phyloP scores from a whole-genome alignment of 805 yeast genomes.

The Sugiyamaella marilandica region DNA sequence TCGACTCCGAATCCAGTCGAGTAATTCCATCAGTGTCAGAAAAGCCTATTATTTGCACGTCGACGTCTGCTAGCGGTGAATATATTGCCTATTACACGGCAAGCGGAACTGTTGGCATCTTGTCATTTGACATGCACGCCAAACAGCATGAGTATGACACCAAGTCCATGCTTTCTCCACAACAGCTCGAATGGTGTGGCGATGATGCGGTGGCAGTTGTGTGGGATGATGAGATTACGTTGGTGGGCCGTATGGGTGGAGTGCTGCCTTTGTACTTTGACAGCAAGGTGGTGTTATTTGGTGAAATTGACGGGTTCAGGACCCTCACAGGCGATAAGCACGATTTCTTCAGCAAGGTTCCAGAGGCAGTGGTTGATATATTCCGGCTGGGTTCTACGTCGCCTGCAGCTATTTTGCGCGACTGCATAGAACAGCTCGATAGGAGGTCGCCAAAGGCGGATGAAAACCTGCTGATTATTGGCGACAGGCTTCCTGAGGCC shows the following conservation, averaged over 20 bases:
- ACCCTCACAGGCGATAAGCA: constrained; percentile 54
- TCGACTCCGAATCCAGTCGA: background rate
- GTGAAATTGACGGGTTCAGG: constrained; percentile 64
- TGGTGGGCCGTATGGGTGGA: constrained; percentile 64
- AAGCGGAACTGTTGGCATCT: constrained; percentile 44
- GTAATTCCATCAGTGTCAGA: background rate
- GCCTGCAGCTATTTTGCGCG: constrained; percentile 76
- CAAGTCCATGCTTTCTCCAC: constrained; percentile 34
- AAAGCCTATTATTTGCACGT: constrained; percentile 23
- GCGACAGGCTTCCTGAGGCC: constrained; percentile 50
- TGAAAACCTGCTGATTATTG: constrained; percentile 58
- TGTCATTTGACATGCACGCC: constrained; percentile 43
- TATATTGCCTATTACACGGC: constrained; percentile 49
- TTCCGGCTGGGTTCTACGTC: constrained; percentile 80
- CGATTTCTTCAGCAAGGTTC: constrained; percentile 62
- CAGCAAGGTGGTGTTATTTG: constrained; percentile 39
- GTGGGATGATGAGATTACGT: constrained; percentile 54
- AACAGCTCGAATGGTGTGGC: constrained; percentile 73
- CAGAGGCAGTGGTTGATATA: constrained; percentile 50
- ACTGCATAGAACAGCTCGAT: constrained; percentile 65
- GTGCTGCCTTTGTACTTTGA: constrained; percentile 33
- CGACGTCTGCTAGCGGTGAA: constrained; percentile 51
- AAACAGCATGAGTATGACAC: constrained; percentile 43
- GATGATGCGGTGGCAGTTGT: constrained; percentile 70
- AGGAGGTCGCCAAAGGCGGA: constrained; percentile 75